phyloP scores from a whole-genome alignment of 2,329 filamentous ascomycete species.

The Fusarium pseudoanthophilum region DNA sequence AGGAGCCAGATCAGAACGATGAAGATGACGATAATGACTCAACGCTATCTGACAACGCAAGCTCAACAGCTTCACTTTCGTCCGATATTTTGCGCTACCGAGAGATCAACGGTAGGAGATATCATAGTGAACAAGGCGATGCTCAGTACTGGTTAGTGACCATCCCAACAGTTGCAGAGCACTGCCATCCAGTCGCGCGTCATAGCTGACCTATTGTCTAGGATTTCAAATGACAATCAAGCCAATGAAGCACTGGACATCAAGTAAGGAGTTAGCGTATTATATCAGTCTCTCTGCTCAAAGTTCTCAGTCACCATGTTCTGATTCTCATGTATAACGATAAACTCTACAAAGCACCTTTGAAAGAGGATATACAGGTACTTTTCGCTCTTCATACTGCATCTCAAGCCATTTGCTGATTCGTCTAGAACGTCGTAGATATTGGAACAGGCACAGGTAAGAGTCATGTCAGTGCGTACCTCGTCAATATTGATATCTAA shows the following conservation, averaged over 20 bases:
- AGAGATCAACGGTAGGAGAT: slow-evolving; percentile 1
- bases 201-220: not conserved
- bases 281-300: not conserved
- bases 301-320: not conserved
- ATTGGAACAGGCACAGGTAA: slow-evolving; percentile 22
- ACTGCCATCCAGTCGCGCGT: rapidly evolving
- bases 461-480: not conserved
- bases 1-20: not conserved
- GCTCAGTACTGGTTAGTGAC: slow-evolving; percentile 2
- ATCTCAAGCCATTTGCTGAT: rapidly evolving
- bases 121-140: slow-evolving; percentile 8
- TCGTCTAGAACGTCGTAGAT: not conserved
- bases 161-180: rapidly evolving
- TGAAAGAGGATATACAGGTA: not conserved
- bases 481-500: not conserved
- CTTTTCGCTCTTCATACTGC: rapidly evolving
- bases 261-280: not conserved
- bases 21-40: not conserved
- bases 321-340: not conserved
- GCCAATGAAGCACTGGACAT: slow-evolving; percentile 15
- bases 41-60: not conserved
- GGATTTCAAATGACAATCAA: slow-evolving; percentile 17
- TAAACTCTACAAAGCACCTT: slow-evolving; percentile 4
- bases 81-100: slow-evolving; percentile 12
- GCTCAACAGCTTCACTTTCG: slow-evolving; percentile 3